These are phyloP conservation scores for Tuber microsphaerosporum DNA, from an alignment of 495 filamentous ascomycete species.

Conservation along the genomic window DNA sequence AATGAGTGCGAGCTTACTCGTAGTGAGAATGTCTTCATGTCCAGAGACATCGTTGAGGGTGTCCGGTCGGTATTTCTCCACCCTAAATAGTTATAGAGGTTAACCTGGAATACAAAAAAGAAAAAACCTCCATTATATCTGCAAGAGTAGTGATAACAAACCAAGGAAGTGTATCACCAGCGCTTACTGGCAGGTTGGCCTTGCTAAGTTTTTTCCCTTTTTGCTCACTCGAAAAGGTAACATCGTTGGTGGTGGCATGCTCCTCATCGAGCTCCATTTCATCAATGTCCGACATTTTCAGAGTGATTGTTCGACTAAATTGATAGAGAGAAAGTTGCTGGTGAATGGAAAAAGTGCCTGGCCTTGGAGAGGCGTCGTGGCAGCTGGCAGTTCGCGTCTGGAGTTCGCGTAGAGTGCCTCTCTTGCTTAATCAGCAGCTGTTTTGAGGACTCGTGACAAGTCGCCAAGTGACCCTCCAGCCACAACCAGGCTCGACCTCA, in stretches of 20 bases:
- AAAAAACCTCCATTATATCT: conserved; percentile 2
- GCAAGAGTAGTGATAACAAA: conserved; percentile 43
- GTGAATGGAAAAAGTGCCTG: background rate
- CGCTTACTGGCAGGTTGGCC: conserved; percentile 87
- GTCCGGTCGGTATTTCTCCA: conserved; percentile 95
- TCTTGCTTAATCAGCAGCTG: background rate
- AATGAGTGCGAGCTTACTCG: conserved; percentile 45
- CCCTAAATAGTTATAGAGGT: conserved; percentile 51
- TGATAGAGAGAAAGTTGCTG: background rate
- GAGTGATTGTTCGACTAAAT: background rate
- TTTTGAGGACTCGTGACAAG: background rate
- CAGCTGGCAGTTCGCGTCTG: background rate
- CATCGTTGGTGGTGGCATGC: conserved; percentile 51
- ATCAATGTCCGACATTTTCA: conserved; percentile 78
- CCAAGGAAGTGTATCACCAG: conserved; percentile 93
- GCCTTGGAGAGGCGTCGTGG: background rate
- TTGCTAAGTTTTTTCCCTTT: conserved; percentile 81
- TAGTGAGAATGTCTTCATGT: conserved; percentile 94
- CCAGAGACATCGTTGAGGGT: conserved; percentile 87
- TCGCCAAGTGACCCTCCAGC: background rate
- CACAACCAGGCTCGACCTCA: background rate
- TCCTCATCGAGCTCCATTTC: conserved; percentile 79
- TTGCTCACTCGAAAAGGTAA: conserved; percentile 56
- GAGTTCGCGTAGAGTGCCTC: background rate
- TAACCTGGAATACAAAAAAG: conserved; percentile 9